phyloP scores from a whole-genome alignment of 192 early-diverging fungal species.

The Podila epigama region DNA sequence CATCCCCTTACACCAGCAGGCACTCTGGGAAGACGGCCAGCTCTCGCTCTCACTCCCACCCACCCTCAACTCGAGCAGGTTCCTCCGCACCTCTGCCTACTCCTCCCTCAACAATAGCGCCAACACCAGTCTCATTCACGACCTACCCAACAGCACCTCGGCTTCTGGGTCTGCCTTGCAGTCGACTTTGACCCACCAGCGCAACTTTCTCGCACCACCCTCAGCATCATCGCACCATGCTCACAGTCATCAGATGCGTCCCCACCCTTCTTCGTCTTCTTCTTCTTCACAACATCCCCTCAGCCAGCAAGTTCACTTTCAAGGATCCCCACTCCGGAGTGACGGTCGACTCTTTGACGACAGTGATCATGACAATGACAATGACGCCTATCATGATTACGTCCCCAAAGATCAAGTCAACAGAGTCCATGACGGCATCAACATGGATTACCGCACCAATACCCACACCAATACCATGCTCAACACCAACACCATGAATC shows the following conservation, averaged over 20 bases:
- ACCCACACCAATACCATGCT: not conserved
- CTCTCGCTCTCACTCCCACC: conserved; percentile 18
- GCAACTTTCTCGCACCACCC: too few relatives aligned
- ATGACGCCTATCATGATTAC: conserved; percentile 1
- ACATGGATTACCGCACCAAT: too few relatives aligned
- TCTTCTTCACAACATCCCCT: not conserved
- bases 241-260: too few relatives aligned
- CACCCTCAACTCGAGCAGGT: conserved; percentile 18
- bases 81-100: conserved; percentile 10
- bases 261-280: not conserved
- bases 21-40: conserved; percentile 47
- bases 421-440: too few relatives aligned
- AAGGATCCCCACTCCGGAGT: conserved; percentile 21
- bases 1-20: conserved; percentile 34
- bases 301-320: conserved; percentile 15
- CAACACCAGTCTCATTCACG: conserved; percentile 33
- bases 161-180: too few relatives aligned
- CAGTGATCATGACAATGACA: not conserved
- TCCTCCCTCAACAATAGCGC: conserved; percentile 44
- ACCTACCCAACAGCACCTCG: conserved; percentile 19
- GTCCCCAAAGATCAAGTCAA: too few relatives aligned
- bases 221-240: conserved; percentile 8
- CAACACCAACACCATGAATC: not conserved
- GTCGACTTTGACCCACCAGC: too few relatives aligned
- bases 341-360: conserved; percentile 10